Conservation (phyloP, 2,329 filamentous ascomycete genomes). For the Ascochyta viciae-villosae region DNA sequence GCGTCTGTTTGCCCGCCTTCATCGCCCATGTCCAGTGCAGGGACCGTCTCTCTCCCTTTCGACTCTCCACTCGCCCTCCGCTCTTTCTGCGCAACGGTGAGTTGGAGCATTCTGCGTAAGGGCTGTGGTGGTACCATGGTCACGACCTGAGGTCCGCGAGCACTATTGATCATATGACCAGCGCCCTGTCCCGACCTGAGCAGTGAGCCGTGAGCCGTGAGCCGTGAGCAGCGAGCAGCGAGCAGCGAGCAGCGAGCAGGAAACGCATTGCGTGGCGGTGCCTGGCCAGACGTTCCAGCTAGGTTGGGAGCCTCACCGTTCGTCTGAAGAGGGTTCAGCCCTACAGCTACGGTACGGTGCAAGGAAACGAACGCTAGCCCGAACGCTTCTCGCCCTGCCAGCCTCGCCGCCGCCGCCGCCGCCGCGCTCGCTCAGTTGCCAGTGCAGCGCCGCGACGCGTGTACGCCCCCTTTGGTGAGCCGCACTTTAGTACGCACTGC, state of each 20-base stretch:
- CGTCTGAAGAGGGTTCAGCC: conserved; percentile 17
- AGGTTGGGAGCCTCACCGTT: conserved; percentile 21
- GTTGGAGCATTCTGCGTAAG: conserved; percentile 27
- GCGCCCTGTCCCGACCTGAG: conserved; percentile 8
- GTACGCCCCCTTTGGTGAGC: conserved; percentile 18
- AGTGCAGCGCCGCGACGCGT: conserved; percentile 15
- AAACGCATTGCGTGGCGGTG: conserved; percentile 30
- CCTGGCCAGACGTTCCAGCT: conserved; percentile 26
- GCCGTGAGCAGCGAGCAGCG: too few species aligned
- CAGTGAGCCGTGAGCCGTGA: too few species aligned
- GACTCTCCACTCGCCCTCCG: conserved; percentile 21
- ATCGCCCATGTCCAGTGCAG: conserved; percentile 18
- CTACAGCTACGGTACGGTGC: conserved; percentile 12
- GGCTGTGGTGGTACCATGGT: conserved; percentile 42
- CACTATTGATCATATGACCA: conserved; percentile 22
- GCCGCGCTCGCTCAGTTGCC: neutral
- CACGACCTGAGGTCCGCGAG: conserved; percentile 20
- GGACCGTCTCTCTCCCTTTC: conserved; percentile 20
- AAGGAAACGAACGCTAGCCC: conserved; percentile 17
- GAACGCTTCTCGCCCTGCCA: conserved; percentile 21
- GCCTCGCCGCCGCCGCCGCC: conserved; percentile 24
- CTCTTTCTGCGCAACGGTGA: conserved; percentile 26
- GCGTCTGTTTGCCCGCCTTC: conserved; percentile 7
- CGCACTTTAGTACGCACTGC: conserved; percentile 15
- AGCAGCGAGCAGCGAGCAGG: conserved; percentile 1